Percentiles rank a stretch among this genome's conserved stretches.
These are phyloP conservation scores for Kodamaea kakaduensis DNA, from an alignment of 805 yeast genomes.

Conservation along the genomic window DNA sequence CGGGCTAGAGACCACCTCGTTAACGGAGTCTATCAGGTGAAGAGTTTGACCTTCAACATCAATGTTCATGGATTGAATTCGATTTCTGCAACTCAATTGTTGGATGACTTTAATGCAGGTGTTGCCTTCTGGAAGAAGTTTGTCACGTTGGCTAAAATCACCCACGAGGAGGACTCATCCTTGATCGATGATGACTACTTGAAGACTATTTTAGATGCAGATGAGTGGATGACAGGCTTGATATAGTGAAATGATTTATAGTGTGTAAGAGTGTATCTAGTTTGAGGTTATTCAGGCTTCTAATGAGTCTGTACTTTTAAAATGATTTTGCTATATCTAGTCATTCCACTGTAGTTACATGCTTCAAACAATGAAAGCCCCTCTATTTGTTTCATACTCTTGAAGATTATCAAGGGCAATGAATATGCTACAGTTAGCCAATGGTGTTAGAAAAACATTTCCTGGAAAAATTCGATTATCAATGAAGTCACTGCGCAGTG, in stretches of 20 bases:
- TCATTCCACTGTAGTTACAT: no score
- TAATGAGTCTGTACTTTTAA: no score
- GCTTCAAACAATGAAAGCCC: no score
- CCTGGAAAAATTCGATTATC: no score
- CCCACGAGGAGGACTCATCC: slow-evolving; percentile 24
- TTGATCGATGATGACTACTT: slow-evolving; percentile 23
- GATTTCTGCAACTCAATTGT: slow-evolving; percentile 29
- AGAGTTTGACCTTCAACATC: slow-evolving; percentile 36
- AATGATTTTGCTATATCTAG: no score
- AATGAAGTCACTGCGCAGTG: not conserved
- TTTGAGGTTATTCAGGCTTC: no score
- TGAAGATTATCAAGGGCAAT: no score
- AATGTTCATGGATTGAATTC: slow-evolving; percentile 41
- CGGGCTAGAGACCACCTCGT: slow-evolving; percentile 31
- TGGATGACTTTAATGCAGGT: slow-evolving; percentile 30
- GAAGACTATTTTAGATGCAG: slow-evolving; percentile 24
- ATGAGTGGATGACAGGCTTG: slow-evolving; percentile 27
- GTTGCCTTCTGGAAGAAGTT: slow-evolving; percentile 35
- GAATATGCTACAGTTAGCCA: no score
- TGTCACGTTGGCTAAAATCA: slow-evolving; percentile 22
- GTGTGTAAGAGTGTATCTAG: no score
- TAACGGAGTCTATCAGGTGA: slow-evolving; percentile 34
- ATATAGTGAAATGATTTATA: slow-evolving; percentile 14
- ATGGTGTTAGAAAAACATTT: no score
- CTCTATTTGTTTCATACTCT: no score